Conservation (phyloP, 1,284 basidiomycete genomes). For the Boletus holoroseus region DNA sequence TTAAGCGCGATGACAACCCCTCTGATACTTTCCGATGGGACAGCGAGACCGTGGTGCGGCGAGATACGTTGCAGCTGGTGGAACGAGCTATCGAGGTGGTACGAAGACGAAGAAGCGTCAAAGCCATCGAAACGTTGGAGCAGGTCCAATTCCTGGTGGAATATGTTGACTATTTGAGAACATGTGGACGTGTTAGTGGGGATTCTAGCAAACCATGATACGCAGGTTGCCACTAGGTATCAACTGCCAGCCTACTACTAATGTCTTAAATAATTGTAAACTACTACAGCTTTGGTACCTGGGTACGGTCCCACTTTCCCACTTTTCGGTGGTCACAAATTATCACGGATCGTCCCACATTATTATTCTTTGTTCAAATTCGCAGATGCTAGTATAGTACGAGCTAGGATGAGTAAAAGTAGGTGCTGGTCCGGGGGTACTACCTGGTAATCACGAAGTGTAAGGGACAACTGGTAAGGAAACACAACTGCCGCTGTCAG, state of each 20-base stretch:
- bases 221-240: neutral
- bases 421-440: no score
- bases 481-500: constrained; percentile 7
- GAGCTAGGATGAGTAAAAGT: neutral
- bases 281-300: constrained; percentile 2
- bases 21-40: constrained; percentile 15
- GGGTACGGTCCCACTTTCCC: neutral
- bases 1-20: constrained; percentile 4
- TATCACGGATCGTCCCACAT: no score
- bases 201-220: neutral
- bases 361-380: neutral
- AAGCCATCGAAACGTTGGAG: constrained; percentile 88
- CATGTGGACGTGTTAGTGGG: constrained; percentile 1
- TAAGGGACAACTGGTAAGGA: constrained; percentile 19
- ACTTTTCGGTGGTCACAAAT: no score
- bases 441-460: neutral
- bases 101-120: constrained; percentile 69
- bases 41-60: constrained; percentile 29
- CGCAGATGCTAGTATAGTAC: neutral
- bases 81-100: constrained; percentile 72
- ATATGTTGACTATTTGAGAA: constrained; percentile 66
- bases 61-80: constrained; percentile 59
- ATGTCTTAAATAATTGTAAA: constrained; percentile 4
- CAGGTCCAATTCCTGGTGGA: constrained; percentile 83
- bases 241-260: neutral